A percentile compares a stretch with the other conserved stretches of the same genome.
phyloP scores from a whole-genome alignment of 2,329 filamentous ascomycete genomes.

The Aspergillus tamarii region DNA sequence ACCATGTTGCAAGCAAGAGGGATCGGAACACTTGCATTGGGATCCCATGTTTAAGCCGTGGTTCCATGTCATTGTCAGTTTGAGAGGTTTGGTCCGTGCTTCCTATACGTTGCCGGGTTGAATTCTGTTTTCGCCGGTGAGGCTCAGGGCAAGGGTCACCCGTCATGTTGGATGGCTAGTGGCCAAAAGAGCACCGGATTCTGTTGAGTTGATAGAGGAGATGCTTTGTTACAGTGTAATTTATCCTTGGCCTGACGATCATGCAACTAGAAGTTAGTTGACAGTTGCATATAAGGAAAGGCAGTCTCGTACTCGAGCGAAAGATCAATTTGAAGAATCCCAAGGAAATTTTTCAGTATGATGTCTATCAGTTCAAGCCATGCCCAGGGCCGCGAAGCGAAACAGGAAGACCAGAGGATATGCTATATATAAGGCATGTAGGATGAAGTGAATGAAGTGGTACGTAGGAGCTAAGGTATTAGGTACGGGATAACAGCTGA shows the following conservation, averaged over 20 bases:
- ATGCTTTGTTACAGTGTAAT: neutral
- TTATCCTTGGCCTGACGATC: neutral
- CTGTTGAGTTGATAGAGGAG: neutral
- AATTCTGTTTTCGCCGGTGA: slow-evolving; percentile 34
- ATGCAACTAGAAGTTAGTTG: neutral
- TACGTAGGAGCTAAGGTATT: neutral
- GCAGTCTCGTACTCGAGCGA: neutral
- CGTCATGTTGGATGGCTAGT: slow-evolving; percentile 27
- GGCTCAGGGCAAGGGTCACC: slow-evolving; percentile 33
- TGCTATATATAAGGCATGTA: neutral
- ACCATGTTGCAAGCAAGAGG: slow-evolving; percentile 49
- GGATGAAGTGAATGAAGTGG: neutral
- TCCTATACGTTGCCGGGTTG: slow-evolving; percentile 18
- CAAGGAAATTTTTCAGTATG: neutral
- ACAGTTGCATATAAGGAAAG: neutral
- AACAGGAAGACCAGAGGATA: neutral
- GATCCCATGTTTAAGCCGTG: slow-evolving; percentile 49
- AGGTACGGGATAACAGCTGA: neutral
- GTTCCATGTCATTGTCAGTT: slow-evolving; percentile 31
- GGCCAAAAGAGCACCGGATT: neutral
- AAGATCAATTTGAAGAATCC: neutral
- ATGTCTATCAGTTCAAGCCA: neutral
- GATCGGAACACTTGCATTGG: slow-evolving; percentile 50
- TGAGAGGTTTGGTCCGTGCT: neutral
- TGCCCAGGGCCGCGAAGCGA: neutral